Percentiles rank a stretch among this genome's conserved stretches.
These are phyloP conservation scores for Boletales sp. DNA, from an alignment of 768 basidiomycete species.

Conservation along the genomic window DNA sequence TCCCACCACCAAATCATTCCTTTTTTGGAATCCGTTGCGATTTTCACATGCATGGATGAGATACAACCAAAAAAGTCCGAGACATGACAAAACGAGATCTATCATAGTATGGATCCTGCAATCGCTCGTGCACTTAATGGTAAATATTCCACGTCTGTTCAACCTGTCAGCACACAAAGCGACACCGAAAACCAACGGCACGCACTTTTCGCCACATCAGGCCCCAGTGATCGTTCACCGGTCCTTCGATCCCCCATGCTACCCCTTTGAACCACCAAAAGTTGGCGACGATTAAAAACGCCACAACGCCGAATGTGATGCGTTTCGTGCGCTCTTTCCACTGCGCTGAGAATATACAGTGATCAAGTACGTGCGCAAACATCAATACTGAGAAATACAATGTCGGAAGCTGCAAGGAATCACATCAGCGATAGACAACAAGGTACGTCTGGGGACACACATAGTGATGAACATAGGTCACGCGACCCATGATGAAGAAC, in stretches of 20 bases:
- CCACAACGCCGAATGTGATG: conserved; percentile 65
- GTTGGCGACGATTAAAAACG: conserved; percentile 57
- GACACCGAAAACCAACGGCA: neutral
- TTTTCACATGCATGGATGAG: too few relatives aligned
- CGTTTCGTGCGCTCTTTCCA: conserved; percentile 62
- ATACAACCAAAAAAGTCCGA: too few relatives aligned
- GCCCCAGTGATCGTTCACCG: conserved; percentile 76
- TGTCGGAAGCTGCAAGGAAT: conserved; percentile 69
- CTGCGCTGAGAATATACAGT: conserved; percentile 83
- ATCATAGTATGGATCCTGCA: neutral
- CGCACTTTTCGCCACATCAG: conserved; percentile 70
- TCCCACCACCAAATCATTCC: too few relatives aligned
- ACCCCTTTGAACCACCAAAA: conserved; percentile 96
- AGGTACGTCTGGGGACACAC: conserved; percentile 42
- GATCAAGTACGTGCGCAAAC: conserved; percentile 87
- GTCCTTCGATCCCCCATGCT: conserved; percentile 91
- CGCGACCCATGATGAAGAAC: conserved; percentile 97
- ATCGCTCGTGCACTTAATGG: neutral
- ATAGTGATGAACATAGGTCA: conserved; percentile 96
- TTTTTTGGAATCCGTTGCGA: too few relatives aligned
- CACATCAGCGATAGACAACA: neutral
- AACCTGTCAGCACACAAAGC: neutral
- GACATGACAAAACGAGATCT: neutral
- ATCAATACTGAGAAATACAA: conserved; percentile 96
- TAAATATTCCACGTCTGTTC: neutral